Percentiles rank a stretch among this genome's conserved stretches.
These are phyloP conservation scores for Caryopteris hybrid DNA, from an alignment of 305 asterid genomes.

Conservation along the genomic window DNA sequence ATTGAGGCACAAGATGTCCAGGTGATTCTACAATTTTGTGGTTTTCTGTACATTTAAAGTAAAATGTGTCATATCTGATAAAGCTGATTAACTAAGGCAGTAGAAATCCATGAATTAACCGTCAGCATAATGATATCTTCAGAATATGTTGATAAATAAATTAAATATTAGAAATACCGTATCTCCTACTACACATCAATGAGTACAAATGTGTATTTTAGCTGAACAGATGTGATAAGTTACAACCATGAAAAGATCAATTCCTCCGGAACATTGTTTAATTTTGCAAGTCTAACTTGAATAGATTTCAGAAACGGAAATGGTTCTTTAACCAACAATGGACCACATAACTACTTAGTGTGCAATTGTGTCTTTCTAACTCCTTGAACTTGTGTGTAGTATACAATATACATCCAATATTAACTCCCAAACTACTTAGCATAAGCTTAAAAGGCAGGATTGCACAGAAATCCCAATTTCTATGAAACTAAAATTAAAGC, in stretches of 20 bases:
- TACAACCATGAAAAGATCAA: not conserved
- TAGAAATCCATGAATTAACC: not conserved
- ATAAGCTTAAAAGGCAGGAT: not conserved
- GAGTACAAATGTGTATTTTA: not conserved
- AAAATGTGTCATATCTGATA: not conserved
- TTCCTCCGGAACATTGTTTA: not conserved
- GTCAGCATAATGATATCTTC: not conserved
- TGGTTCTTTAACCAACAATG: not conserved
- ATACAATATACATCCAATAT: not conserved
- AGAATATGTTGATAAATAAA: not conserved
- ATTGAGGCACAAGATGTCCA: not conserved
- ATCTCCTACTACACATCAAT: not conserved
- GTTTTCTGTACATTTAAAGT: not conserved
- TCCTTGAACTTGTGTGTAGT: too few relatives aligned
- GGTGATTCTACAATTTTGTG: not conserved
- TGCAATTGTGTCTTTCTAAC: not conserved
- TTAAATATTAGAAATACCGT: not conserved
- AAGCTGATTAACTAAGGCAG: not conserved
- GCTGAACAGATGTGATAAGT: not conserved
- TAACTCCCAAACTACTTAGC: not conserved
- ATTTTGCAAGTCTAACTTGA: not conserved
- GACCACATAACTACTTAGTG: not conserved
- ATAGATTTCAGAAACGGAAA: not conserved
- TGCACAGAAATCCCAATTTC: not conserved
- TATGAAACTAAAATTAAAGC: not conserved